Evolutionary conservation across 768 basidiomycete species (phyloP), one percentile per base, ranked within the genome.

Genomic region (Mycena epipterygia): DNA sequence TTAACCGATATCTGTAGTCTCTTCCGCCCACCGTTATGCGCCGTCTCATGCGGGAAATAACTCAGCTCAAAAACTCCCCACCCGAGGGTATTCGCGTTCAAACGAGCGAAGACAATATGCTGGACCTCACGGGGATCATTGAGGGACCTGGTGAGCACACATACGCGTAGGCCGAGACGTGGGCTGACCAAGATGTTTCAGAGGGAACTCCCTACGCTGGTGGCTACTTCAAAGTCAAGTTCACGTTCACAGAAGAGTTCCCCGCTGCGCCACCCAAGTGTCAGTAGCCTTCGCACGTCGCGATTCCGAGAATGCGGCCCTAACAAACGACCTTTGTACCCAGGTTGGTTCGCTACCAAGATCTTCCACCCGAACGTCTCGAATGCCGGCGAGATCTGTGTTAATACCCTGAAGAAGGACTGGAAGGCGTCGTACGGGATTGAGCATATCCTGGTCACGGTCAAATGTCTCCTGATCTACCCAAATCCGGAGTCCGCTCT

Each of bases 301-400:
- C 25, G 37, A 11, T 19, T n/a, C 46, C 30, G 51, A 64, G 27
- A n/a, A n/a, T 14, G 23, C 25, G 42, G 37, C 5, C n/a, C n/a
- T 44, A 25, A 35, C 51, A 77, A 44, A 76, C 60, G 44, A 55
- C 67, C 56, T 41, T 64, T 67, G 27, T 51, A 49, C 46, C 14
- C 73, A 97, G 96, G 97, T 77, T 92, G 94, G 85, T 93, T 98
- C 74, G 84, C 88, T 17, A 98, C 97, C 57, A 98, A 97, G 84
- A 97, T 99, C 65, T 98, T 98, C 81, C 97, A 98, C 76, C 97
- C 97, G 0, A 99, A 99, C 76, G 95, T 99, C 44, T 97, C 96
- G 0, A 86, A 88, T 37, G 80, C 89, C 0, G 96, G 96, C 19
- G 96, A 98, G 81, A 98, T 98, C 74, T 98, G 96, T 79, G 96